These are phyloP conservation scores for Pestalotiopsis sp. DNA, from an alignment of 2,329 filamentous ascomycete genomes.

Conservation along the genomic window DNA sequence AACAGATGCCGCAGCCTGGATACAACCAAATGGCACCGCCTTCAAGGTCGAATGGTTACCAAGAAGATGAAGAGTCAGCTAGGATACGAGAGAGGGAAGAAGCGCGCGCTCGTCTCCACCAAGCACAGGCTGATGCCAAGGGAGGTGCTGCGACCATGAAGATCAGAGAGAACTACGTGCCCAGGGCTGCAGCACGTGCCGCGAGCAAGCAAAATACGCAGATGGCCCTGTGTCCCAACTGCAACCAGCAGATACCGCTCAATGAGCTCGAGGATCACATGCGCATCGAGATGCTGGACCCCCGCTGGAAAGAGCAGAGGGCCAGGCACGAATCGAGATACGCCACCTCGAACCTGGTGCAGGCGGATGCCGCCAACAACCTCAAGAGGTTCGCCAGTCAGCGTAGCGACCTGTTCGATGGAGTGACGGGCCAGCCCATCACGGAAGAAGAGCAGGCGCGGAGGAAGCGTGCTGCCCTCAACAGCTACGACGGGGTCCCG, in stretches of 20 bases:
- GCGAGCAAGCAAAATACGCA: constrained; percentile 66
- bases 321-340: constrained; percentile 85
- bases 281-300: constrained; percentile 91
- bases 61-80: constrained; percentile 65
- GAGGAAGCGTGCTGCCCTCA: constrained; percentile 73
- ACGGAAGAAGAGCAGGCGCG: constrained; percentile 74
- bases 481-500: constrained; percentile 67
- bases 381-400: constrained; percentile 93
- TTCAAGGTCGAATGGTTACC: constrained; percentile 38
- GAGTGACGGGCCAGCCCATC: constrained; percentile 66
- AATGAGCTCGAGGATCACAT: constrained; percentile 91
- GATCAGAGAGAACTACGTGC: constrained; percentile 92
- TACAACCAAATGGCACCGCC: constrained; percentile 35
- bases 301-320: constrained; percentile 93
- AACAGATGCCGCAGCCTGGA: constrained; percentile 38
- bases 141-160: constrained; percentile 74
- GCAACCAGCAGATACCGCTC: constrained; percentile 84
- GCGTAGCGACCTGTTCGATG: constrained; percentile 84
- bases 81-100: constrained; percentile 66
- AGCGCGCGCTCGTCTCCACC: constrained; percentile 66
- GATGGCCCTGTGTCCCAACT: constrained; percentile 87
- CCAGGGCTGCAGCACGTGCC: constrained; percentile 74
- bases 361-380: constrained; percentile 87
- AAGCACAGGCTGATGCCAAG: constrained; percentile 78
- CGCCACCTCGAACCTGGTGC: constrained; percentile 83